Conservation (phyloP, 1,139 yeast species). For the Blastobotrys proliferans region DNA sequence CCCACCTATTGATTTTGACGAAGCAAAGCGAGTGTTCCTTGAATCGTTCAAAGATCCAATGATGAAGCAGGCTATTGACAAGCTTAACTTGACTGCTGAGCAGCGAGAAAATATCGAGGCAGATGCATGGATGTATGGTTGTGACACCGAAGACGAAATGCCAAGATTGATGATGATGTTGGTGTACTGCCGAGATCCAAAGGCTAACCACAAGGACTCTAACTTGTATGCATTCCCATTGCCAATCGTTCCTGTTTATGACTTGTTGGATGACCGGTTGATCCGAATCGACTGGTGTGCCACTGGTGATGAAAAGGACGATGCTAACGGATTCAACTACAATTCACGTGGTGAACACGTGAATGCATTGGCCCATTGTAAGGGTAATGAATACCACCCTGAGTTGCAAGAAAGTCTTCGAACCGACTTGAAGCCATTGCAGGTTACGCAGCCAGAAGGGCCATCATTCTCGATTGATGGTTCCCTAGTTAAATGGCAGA, state of each 20-base stretch:
- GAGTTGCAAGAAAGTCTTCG: constrained; percentile 42
- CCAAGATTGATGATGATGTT: constrained; percentile 69
- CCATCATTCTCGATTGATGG: constrained; percentile 73
- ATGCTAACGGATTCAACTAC: constrained; percentile 33
- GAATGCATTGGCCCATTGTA: constrained; percentile 63
- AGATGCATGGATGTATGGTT: constrained; percentile 94
- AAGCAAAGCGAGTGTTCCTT: constrained; percentile 57
- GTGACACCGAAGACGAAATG: constrained; percentile 73
- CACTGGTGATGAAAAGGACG: constrained; percentile 52
- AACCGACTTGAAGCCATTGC: constrained; percentile 66
- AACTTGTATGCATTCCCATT: constrained; percentile 83
- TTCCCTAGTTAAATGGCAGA: constrained; percentile 72
- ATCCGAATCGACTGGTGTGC: constrained; percentile 79
- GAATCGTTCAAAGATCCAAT: constrained; percentile 55
- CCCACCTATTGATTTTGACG: constrained; percentile 75
- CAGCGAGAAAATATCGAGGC: constrained; percentile 52
- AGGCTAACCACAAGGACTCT: constrained; percentile 69
- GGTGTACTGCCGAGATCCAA: constrained; percentile 57
- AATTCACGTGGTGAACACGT: constrained; percentile 45
- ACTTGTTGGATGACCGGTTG: constrained; percentile 58
- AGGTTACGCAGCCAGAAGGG: constrained; percentile 80
- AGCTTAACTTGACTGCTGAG: constrained; percentile 54
- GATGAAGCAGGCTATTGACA: constrained; percentile 51
- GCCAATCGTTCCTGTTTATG: constrained; percentile 78
- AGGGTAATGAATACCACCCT: constrained; percentile 47